Conservation (phyloP, 495 filamentous ascomycete genomes). For the Neurospora sp. region DNA sequence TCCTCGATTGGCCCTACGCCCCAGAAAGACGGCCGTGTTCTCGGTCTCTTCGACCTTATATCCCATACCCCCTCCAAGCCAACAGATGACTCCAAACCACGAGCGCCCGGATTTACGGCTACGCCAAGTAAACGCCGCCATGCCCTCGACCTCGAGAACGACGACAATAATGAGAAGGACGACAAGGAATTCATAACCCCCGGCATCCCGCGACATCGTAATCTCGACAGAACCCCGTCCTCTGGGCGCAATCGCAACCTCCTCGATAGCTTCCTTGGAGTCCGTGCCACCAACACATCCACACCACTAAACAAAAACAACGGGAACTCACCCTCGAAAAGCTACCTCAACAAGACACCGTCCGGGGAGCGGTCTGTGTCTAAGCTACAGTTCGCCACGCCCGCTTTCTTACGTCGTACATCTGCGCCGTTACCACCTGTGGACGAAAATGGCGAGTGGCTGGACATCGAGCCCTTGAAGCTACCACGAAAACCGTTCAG, state of each 20-base stretch:
- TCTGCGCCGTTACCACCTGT: constrained; percentile 30
- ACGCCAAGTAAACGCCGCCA: background rate
- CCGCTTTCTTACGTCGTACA: constrained; percentile 61
- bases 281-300: background rate
- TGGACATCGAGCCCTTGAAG: constrained; percentile 36
- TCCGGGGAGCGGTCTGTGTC: constrained; percentile 23
- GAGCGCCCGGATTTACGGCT: background rate
- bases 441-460: constrained; percentile 37
- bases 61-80: constrained; percentile 37
- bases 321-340: constrained; percentile 19
- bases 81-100: background rate
- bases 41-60: constrained; percentile 88
- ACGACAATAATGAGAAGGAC: constrained; percentile 11
- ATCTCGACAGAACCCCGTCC: constrained; percentile 34
- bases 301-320: constrained; percentile 44
- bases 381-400: constrained; percentile 52
- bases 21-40: constrained; percentile 73
- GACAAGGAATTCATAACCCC: constrained; percentile 9
- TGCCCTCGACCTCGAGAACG: constrained; percentile 26
- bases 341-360: constrained; percentile 30
- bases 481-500: constrained; percentile 49
- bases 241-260: constrained; percentile 51
- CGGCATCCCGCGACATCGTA: background rate
- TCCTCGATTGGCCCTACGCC: constrained; percentile 73
- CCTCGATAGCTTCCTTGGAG: constrained; percentile 47